Evolutionary conservation across 2,329 filamentous ascomycete species (phyloP), one percentile per base, ranked within the genome.

Genomic region (Fusarium zealandicum): DNA sequence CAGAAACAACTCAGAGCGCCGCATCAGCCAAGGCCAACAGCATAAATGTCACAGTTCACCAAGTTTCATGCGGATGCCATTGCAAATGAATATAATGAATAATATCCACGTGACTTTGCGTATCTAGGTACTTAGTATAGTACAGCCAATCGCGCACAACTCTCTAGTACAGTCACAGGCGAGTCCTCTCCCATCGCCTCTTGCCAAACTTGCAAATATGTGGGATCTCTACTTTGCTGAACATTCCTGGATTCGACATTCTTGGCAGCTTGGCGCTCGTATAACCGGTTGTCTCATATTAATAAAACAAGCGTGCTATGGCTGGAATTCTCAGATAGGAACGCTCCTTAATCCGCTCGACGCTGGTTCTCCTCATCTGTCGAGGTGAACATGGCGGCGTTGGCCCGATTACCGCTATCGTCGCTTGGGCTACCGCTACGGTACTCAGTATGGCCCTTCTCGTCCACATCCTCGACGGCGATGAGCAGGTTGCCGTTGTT

Each of bases 401-500:
- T 64, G 7, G 59, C 46, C 9, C 42, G 30, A 12, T 51, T 54
- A 11, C 43, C 44, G 17, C 58, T 65, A 6, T 56, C 56, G n/a
- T 67, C 69, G 32, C 69, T 73, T 6, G 60, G 53, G 51, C 59
- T 69, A 20, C 63, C 64, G 33, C 60, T 71, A 31, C 61, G 63
- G 45, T 74, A 68, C 50, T 71, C 67, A 5, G 52, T 50, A 18
- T 56, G 58, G 3, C 45, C 59, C 57, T 75, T 72, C 57, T 80
- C 78, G 10, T 76, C 75, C 10, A 67, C 69, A 45, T 78, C 73
- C 16, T 77, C 75, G 41, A 79, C 72, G 3, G 75, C 65, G 33
- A 83, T 78, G 36, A 86, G 76, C 36, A 84, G 69, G 69, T 85
- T 81, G 58, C 84, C 84, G 51, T 85, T 77, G 75, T 82, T 83